Evolutionary conservation across 768 basidiomycete genomes (phyloP).

Genomic region (Auriscalpium vulgare): DNA sequence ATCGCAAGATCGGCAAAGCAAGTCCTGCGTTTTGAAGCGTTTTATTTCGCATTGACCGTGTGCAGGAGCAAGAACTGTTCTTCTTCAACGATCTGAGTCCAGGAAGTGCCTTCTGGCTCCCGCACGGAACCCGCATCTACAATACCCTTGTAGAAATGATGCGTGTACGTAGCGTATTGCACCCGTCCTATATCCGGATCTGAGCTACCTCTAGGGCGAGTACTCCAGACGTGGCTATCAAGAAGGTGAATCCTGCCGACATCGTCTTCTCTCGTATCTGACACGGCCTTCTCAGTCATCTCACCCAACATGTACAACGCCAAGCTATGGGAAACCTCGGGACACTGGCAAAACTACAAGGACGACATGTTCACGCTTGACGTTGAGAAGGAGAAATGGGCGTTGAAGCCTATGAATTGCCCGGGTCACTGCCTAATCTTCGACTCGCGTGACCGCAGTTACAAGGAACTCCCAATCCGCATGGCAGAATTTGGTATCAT

Average conservation of each 20-base stretch:
- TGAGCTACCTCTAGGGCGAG: constrained; percentile 47
- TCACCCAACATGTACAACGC: constrained; percentile 96
- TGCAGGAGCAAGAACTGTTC: constrained; percentile 90
- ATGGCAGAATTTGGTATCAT: constrained; percentile 99
- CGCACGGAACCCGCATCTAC: constrained; percentile 95
- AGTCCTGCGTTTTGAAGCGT: background rate
- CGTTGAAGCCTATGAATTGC: constrained; percentile 98
- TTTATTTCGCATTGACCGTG: background rate
- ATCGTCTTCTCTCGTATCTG: background rate
- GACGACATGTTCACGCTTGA: constrained; percentile 97
- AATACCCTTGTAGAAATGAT: constrained; percentile 88
- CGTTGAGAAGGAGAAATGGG: constrained; percentile 94
- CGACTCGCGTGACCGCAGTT: constrained; percentile 86
- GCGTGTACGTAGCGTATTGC: constrained; percentile 49
- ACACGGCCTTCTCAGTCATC: constrained; percentile 53
- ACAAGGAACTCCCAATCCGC: constrained; percentile 92
- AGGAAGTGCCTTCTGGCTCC: constrained; percentile 93
- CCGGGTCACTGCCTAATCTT: constrained; percentile 96
- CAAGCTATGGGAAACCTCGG: constrained; percentile 97
- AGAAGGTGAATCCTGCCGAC: constrained; percentile 52
- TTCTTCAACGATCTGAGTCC: constrained; percentile 98
- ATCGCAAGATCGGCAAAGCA: constrained; percentile 89
- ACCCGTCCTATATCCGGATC: constrained; percentile 1
- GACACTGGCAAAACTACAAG: constrained; percentile 97
- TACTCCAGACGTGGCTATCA: constrained; percentile 95